phyloP scores from a whole-genome alignment of 2,329 filamentous ascomycete genomes.

The Sarocladium oryzae region DNA sequence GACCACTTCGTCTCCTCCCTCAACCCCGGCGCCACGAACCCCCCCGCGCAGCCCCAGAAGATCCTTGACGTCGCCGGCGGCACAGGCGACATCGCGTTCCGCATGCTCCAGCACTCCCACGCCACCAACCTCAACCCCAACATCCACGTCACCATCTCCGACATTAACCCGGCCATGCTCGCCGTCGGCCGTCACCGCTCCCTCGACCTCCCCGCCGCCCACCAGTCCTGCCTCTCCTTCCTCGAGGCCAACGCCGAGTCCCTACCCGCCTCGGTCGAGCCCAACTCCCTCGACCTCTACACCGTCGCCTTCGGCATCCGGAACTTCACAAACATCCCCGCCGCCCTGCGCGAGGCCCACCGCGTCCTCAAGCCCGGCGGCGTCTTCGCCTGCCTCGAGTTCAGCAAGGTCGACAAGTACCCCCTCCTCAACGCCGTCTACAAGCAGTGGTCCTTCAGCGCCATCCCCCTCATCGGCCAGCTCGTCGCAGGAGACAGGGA shows the following conservation, averaged over 20 bases:
- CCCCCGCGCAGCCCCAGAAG: constrained; percentile 44
- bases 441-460: constrained; percentile 91
- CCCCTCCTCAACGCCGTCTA: constrained; percentile 77
- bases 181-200: constrained; percentile 79
- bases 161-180: constrained; percentile 96
- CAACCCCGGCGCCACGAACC: constrained; percentile 64
- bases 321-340: constrained; percentile 90
- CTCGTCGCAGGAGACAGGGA: constrained; percentile 88
- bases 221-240: constrained; percentile 60
- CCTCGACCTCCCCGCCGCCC: constrained; percentile 44
- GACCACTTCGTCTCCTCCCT: constrained; percentile 91
- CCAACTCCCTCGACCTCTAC: constrained; percentile 81
- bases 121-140: constrained; percentile 65
- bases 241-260: constrained; percentile 86
- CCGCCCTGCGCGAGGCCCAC: constrained; percentile 74
- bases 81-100: constrained; percentile 96
- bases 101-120: constrained; percentile 88
- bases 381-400: constrained; percentile 94
- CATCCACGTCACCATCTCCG: constrained; percentile 81
- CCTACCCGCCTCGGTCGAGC: constrained; percentile 55
- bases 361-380: constrained; percentile 90
- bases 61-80: constrained; percentile 97
- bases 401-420: constrained; percentile 74
- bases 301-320: constrained; percentile 96
- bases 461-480: constrained; percentile 93